A percentile compares a stretch with the other conserved stretches of the same genome.
phyloP scores from a whole-genome alignment of 805 yeast species.

The Saturnispora besseyi region DNA sequence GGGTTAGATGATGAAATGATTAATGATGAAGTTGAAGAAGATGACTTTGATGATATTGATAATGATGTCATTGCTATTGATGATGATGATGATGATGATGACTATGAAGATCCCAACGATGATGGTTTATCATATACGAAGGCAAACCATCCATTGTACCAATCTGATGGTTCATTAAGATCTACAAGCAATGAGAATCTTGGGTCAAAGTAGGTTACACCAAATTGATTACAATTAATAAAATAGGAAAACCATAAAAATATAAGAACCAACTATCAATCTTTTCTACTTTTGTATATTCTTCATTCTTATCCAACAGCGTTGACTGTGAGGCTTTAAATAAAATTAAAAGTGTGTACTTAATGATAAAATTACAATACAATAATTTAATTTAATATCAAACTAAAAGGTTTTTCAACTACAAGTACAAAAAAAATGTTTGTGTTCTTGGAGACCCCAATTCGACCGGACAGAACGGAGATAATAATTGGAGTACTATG shows the following conservation, averaged over 20 bases:
- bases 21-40: constrained; percentile 26
- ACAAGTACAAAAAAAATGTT: constrained; percentile 12
- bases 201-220: not conserved
- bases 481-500: constrained; percentile 27
- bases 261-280: not conserved
- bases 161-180: constrained; percentile 31
- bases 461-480: constrained; percentile 17
- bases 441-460: constrained; percentile 31
- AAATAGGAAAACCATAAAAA: not conserved
- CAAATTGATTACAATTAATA: not conserved
- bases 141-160: constrained; percentile 51
- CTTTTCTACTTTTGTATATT: constrained; percentile 1
- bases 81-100: constrained; percentile 48
- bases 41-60: constrained; percentile 43
- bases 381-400: not conserved
- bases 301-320: not conserved
- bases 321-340: not conserved
- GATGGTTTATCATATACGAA: constrained; percentile 70
- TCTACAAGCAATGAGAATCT: constrained; percentile 10
- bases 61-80: constrained; percentile 14
- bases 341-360: constrained; percentile 1
- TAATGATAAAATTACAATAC: constrained; percentile 1
- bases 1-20: constrained; percentile 41
- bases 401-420: not conserved
- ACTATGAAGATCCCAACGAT: constrained; percentile 71